Evolutionary conservation across 2,329 filamentous ascomycete genomes (phyloP), one percentile per base, ranked within the genome.

Genomic region (Chaetomiaceae sp.): DNA sequence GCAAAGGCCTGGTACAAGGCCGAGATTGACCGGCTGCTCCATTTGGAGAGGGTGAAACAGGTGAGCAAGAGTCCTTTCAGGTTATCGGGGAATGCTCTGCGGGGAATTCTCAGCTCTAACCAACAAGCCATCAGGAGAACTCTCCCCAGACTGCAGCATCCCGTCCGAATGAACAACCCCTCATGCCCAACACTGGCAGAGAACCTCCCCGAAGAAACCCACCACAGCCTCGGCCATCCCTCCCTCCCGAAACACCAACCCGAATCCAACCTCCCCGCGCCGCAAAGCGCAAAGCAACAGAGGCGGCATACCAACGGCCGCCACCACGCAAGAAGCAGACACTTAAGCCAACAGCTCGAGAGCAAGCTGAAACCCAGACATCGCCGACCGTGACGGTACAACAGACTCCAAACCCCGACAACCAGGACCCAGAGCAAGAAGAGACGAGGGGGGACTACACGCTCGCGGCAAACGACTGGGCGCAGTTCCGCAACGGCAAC

Each of bases 1-100:
- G 60, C 54, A 3, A 58, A 51, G 33, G 52, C 60, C 6, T 64
- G 62, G 62, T 64, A 61, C 53, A 63, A 61, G 46, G 60, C 60
- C 40, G 61, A 63, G 44, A 56, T 62, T n/a, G 59, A 62, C 37
- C 57, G 62, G 2, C 23, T 54, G 4, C n/a, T 59, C 3, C 57
- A 61, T 17, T n/a, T 51, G 0, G 39, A 57, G 11, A 38, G 1
- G 23, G 37, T 56, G 6, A 31, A 20, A 22, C n/a, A 47, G 53
- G 57, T 57, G 29, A 43, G 54, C 29, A 36, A 29, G 25, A 5
- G 5, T 12, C 8, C 27, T 31, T 31, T 31, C 3, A 7, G 4
- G 8, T 9, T 12, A 38, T 19, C 15, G 39, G 39, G 39, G 22
- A 7, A 11, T 27, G 5, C 25, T 6, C 5, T 5, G 19, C 22